Base-by-base conservation (phyloP, 106 monocot genomes). In the Allium cepa region DNA sequence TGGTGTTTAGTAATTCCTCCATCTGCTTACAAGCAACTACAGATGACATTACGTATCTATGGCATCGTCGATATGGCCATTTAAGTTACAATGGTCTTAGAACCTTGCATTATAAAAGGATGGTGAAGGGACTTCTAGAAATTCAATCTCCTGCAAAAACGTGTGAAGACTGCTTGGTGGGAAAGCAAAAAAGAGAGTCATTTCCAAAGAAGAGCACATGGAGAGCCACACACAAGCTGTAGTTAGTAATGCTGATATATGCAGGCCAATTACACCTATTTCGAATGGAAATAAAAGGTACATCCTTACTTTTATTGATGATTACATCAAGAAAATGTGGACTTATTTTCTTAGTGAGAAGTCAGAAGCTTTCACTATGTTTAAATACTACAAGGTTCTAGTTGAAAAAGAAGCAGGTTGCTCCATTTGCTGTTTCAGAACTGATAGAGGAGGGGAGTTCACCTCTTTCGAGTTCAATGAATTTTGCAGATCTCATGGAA, bases 151-250 rank as follows among this genome's bases (percentile, higher is more conserved):
- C n/a, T n/a, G n/a, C n/a, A n/a, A n/a, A n/a, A n/a, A n/a, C n/a
- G n/a, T n/a, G n/a, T n/a, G n/a, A n/a, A n/a, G 22, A 62, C 17
- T 62, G 62, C 13, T 62, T 62, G 62, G 62, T 62, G 8, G 62
- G 62, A 9, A 62, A 62, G 22, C 62, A 62, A 62, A 22, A 62
- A 10, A 17, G 62, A 26, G 62, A 62, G 7, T 7, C 18, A 0
- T 10, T 62, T 26, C 62, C 62, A 28, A 62, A 62, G 0, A 28
- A 28, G 26, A 62, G 26, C 26, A 7, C 6, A 13, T 28, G 62
- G 62, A 7, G 6, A 10, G 15, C 62, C 5, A 10, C 62, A 8
- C 17, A 26, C 8, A 28, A 8, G 10, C 13, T 62, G 7, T 7
- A 62, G 1, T 36, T 62, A 4, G 22, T 62, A 28, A 62, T 28